These are phyloP conservation scores for Prunella vulgaris DNA, from an alignment of 257 asterid genomes.

Conservation along the genomic window DNA sequence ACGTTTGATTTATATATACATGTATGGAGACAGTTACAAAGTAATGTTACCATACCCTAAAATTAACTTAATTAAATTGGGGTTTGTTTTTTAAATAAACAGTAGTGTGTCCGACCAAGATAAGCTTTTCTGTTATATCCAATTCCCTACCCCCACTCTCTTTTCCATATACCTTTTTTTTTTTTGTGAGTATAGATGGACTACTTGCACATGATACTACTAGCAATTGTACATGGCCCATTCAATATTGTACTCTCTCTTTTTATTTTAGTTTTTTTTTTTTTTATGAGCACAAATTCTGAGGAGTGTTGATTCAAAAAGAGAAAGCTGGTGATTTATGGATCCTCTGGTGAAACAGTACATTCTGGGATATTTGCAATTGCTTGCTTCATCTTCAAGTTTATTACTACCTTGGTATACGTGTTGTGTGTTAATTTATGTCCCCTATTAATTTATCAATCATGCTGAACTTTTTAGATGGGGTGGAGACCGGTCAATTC, in stretches of 20 bases:
- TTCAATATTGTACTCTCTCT: neutral
- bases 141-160: constrained; percentile 19
- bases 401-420: neutral
- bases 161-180: constrained; percentile 26
- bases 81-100: constrained; percentile 35
- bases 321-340: constrained; percentile 28
- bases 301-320: constrained; percentile 20
- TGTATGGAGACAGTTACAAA: neutral
- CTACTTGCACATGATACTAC: constrained; percentile 27
- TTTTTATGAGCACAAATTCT: neutral
- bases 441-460: neutral
- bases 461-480: neutral
- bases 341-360: constrained; percentile 26
- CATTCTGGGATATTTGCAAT: constrained; percentile 29
- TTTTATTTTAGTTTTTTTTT: no score
- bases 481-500: no score
- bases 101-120: constrained; percentile 42
- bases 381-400: constrained; percentile 34
- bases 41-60: neutral
- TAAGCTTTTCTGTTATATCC: constrained; percentile 35
- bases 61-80: neutral
- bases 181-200: constrained; percentile 41
- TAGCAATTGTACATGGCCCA: constrained; percentile 4
- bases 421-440: neutral
- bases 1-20: neutral